Base-by-base conservation (phyloP, 208 protist genomes). In the Zelonia costaricensis region DNA sequence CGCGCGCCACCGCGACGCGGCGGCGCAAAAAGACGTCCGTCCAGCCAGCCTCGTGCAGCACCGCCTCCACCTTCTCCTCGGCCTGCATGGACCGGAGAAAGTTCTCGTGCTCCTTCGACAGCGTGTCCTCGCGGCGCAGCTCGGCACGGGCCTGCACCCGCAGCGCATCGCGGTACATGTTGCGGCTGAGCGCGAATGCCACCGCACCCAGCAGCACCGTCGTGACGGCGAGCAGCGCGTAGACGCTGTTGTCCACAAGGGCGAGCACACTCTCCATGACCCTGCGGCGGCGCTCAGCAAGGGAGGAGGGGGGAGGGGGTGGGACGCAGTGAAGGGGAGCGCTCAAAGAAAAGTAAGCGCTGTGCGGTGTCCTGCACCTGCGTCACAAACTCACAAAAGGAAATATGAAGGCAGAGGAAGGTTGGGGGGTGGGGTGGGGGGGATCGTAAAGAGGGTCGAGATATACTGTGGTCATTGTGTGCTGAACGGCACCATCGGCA, bases 11-110 rank as follows among this genome's bases (percentile, higher is more conserved):
- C 25, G 59, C 56, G 1, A 93, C 85, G 33, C 90, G 90, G 8
- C 87, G 86, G 18, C 85, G 86, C 38, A 92, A 77, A 63, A 90
- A 96, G 10, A 95, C 74, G 43, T 84, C 67, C 13, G 48, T 67
- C 89, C 89, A 95, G 8, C 90, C 90, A 4, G 75, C 90, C 61
- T 81, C 76, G 16, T 65, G 80, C 55, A 95, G 75, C 18, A 84
- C 76, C 16, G 51, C 46, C 64, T 86, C 86, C 27, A 95, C 76
- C 2, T 54, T 49, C 40, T 90, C 84, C 49, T 95, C 86, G 2
- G 90, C 90, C 48, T 88, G 30, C 75, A 95, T 87, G 0, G 89
- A 86, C 8, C 27, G 27, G 10, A 82, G 38, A 47, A 92, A 93
- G 10, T 52, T 61, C 13, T 69, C 39, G 3, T 88, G 54, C 20